Evolutionary conservation across 2,329 filamentous ascomycete genomes (phyloP).

Genomic region (Phoma sp.): DNA sequence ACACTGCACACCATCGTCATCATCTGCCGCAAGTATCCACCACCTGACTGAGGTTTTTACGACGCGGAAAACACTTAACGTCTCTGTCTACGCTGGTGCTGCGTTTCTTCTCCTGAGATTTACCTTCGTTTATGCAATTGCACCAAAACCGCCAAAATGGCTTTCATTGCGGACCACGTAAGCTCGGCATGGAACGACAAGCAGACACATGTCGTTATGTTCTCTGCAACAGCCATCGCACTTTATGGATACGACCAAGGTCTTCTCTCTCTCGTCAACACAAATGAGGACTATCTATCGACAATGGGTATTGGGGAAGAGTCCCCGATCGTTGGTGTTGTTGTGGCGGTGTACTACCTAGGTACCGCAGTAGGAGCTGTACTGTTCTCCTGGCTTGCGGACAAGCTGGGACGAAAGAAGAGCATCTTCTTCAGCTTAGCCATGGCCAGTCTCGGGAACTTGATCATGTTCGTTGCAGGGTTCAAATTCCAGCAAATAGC

Average conservation of each 20-base stretch:
- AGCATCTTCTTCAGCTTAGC: conserved; percentile 63
- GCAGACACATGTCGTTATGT: conserved; percentile 58
- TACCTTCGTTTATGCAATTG: conserved; percentile 8
- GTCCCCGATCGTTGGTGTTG: conserved; percentile 62
- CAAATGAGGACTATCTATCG: conserved; percentile 60
- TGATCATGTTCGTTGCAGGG: conserved; percentile 66
- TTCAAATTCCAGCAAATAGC: conserved; percentile 53
- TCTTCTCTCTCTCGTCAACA: conserved; percentile 62
- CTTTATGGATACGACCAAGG: conserved; percentile 59
- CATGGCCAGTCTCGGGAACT: conserved; percentile 61
- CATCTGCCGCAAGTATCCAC: conserved; percentile 16
- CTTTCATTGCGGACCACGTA: conserved; percentile 23
- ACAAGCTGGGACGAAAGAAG: conserved; percentile 61
- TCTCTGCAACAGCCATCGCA: conserved; percentile 61
- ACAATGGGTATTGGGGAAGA: conserved; percentile 63
- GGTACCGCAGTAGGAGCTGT: conserved; percentile 66
- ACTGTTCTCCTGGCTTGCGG: conserved; percentile 62
- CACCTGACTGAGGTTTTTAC: conserved; percentile 11
- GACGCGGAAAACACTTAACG: conserved; percentile 3
- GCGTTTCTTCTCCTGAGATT: not conserved
- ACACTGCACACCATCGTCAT: conserved; percentile 18
- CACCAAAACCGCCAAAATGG: conserved; percentile 13
- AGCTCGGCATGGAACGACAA: conserved; percentile 44
- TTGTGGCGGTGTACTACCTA: conserved; percentile 68
- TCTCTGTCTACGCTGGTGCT: not conserved